Evolutionary conservation across 2,329 filamentous ascomycete genomes (phyloP).

Genomic region (Macroventuria anomochaeta): DNA sequence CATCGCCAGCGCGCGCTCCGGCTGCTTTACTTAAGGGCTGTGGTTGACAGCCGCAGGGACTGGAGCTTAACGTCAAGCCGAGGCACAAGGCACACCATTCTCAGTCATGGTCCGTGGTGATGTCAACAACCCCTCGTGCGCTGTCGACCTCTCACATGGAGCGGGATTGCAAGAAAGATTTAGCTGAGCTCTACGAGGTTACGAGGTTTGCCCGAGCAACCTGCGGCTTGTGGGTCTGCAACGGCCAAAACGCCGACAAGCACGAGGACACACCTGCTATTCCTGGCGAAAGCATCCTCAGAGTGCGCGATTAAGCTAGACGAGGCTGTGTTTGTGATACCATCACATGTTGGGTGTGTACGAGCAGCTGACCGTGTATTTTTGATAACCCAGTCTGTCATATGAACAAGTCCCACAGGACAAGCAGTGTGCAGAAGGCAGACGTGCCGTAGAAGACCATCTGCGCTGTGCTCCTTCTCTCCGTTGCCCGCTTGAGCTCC

Average conservation of each 20-base stretch:
- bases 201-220: conserved; percentile 11
- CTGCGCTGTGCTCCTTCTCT: conserved; percentile 59
- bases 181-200: conserved; percentile 7
- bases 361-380: conserved; percentile 4
- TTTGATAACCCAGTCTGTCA: conserved; percentile 28
- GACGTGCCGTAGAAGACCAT: conserved; percentile 57
- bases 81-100: conserved; percentile 26
- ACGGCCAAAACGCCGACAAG: conserved; percentile 20
- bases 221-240: conserved; percentile 25
- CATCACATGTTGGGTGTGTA: conserved; percentile 21
- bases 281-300: conserved; percentile 27
- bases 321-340: conserved; percentile 3
- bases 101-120: conserved; percentile 21
- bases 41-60: conserved; percentile 15
- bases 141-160: conserved; percentile 33
- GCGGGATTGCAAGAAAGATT: conserved; percentile 8
- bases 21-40: conserved; percentile 23
- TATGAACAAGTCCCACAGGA: conserved; percentile 59
- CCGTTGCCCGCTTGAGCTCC: conserved; percentile 81
- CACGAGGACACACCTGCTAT: conserved; percentile 27
- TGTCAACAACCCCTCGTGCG: conserved; percentile 23
- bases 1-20: conserved; percentile 14
- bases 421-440: conserved; percentile 54
- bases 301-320: conserved; percentile 16
- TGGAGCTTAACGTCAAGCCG: conserved; percentile 29